Evolutionary conservation across 352 stramenopile genomes (phyloP), one percentile per base, ranked within the genome.

Genomic region (Globisporangium carolinianum): DNA sequence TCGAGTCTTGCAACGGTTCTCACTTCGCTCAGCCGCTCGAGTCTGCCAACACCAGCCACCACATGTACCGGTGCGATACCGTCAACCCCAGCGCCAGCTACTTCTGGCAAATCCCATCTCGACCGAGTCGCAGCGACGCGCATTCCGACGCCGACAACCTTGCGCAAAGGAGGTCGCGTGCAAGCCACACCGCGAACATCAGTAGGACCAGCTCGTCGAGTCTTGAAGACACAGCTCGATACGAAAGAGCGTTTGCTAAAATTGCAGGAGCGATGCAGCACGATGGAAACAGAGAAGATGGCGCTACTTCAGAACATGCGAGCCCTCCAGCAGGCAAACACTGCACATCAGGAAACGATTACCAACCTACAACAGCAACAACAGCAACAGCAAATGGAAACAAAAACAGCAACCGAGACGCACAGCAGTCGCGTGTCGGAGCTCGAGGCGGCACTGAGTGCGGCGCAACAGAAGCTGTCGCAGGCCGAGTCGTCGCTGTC

Each of bases 401-500:
- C 24, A 32, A 32, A 32, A 32, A 32, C 2, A 1, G n/a, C 35
- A n/a, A 57, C 6, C 17, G 38, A 32, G 48, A 61, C 35, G 37
- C n/a, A n/a, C 41, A 32, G 49, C n/a, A 18, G 42, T 7, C 55
- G 51, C 8, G 56, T 67, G 51, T 52, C 43, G 6, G 42, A 46
- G 37, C 61, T 67, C 17, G 61, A 67, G 61, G 60, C 37, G 53
- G 12, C 55, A 37, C 10, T 68, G 42, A 42, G 17, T 10, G 39
- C 4, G 10, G 14, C 60, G 45, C 61, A 51, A n/a, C 35, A 62
- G 55, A 42, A 63, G 47, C 37, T 65, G 53, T 32, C 55, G 18
- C 18, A 62, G 24, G 38, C 52, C 6, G 58, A 61, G 39, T 32
- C 60, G 35, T 47, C 55, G 52, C 18, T 75, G 58, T 58, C 50